These are phyloP conservation scores for Hippophae rhamnoides DNA, from an alignment of 306 rosid genomes.

Conservation along the genomic window DNA sequence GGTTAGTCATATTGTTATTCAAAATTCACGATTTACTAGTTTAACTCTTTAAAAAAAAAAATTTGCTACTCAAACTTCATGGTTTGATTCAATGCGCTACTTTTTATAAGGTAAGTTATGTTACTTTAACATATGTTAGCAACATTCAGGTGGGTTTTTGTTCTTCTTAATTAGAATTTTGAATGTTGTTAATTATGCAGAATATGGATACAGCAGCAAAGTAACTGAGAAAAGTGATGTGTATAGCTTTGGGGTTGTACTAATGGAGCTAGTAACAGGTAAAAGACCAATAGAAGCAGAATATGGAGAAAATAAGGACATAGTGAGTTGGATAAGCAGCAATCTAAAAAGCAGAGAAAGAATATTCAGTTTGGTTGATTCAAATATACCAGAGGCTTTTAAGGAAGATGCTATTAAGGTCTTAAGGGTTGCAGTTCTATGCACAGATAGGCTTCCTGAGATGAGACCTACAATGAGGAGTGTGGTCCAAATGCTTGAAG, in stretches of 20 bases:
- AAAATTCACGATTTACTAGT: too few relatives aligned
- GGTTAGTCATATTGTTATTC: slow-evolving; percentile 32
- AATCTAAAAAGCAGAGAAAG: slow-evolving; percentile 44
- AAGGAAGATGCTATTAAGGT: slow-evolving; percentile 68
- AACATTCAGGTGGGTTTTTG: too few relatives aligned
- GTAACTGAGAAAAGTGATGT: slow-evolving; percentile 95
- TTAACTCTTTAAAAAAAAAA: too few relatives aligned
- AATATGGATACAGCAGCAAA: slow-evolving; percentile 70
- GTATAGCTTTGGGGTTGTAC: slow-evolving; percentile 85
- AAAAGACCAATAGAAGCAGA: slow-evolving; percentile 69
- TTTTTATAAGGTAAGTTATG: too few relatives aligned
- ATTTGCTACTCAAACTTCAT: too few relatives aligned
- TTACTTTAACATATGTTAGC: too few relatives aligned
- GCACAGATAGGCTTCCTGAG: slow-evolving; percentile 58
- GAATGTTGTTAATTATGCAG: slow-evolving; percentile 28
- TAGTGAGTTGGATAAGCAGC: slow-evolving; percentile 61
- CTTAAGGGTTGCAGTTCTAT: slow-evolving; percentile 51
- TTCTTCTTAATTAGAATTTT: too few relatives aligned
- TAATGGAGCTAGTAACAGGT: slow-evolving; percentile 78
- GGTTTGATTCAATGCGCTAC: too few relatives aligned
- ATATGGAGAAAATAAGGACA: slow-evolving; percentile 70
- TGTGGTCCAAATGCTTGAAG: slow-evolving; percentile 81
- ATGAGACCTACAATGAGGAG: slow-evolving; percentile 71
- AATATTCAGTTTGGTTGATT: slow-evolving; percentile 41
- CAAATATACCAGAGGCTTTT: slow-evolving; percentile 34